Conservation (phyloP, 192 early-diverging fungal species). For the Rhizophagus prolifer region DNA sequence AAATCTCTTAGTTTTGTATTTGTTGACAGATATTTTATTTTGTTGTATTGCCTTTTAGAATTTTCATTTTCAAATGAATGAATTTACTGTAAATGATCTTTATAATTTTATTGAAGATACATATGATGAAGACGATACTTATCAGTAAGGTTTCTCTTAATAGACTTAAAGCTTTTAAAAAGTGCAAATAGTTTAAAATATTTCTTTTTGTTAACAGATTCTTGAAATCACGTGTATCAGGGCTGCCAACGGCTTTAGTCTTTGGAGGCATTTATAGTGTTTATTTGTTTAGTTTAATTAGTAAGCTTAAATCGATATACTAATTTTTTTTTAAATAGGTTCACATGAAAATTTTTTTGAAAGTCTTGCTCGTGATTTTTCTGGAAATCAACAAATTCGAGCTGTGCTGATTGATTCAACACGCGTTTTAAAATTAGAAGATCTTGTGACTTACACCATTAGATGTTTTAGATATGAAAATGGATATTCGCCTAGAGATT, state of each 20-base stretch:
- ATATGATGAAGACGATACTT: not conserved
- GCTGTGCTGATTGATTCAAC: not conserved
- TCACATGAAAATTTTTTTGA: not conserved
- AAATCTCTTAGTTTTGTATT: not conserved
- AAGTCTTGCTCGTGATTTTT: not conserved
- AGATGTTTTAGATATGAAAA: not conserved
- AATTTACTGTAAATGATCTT: not conserved
- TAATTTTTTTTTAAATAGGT: not conserved
- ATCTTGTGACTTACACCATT: not conserved
- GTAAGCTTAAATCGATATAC: not conserved
- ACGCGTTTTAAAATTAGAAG: not conserved
- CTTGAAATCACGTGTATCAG: not conserved
- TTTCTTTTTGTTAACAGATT: not conserved
- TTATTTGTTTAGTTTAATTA: not conserved
- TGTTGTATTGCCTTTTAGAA: not conserved
- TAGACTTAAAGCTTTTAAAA: not conserved
- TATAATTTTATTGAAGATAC: not conserved
- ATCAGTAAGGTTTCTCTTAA: not conserved
- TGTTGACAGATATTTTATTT: not conserved
- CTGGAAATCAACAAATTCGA: not conserved
- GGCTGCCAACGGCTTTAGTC: slow-evolving; percentile 4
- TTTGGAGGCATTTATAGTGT: not conserved
- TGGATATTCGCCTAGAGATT: not conserved
- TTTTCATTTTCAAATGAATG: not conserved
- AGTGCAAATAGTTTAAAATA: not conserved